phyloP scores from a whole-genome alignment of 495 filamentous ascomycete species.

The Xylaria cubensis region DNA sequence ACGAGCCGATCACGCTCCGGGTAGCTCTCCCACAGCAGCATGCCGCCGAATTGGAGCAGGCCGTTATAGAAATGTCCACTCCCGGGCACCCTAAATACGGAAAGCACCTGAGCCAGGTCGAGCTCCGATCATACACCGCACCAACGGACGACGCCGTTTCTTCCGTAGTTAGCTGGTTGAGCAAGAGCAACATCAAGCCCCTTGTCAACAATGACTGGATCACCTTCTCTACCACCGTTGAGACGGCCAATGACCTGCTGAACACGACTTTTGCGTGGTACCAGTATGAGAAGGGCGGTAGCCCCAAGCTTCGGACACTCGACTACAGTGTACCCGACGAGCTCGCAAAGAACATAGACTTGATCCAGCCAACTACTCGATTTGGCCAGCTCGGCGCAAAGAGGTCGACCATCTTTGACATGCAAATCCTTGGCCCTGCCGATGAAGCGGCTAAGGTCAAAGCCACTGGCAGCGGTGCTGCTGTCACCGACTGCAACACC shows the following conservation, averaged over 20 bases:
- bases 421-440: slow-evolving; percentile 39
- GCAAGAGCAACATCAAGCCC: slow-evolving; percentile 48
- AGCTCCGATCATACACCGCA: slow-evolving; percentile 54
- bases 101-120: slow-evolving; percentile 52
- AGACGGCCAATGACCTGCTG: slow-evolving; percentile 57
- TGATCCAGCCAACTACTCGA: slow-evolving; percentile 66
- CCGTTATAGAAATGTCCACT: slow-evolving; percentile 56
- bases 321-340: slow-evolving; percentile 64
- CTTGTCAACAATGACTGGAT: slow-evolving; percentile 53
- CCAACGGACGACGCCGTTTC: slow-evolving; percentile 48
- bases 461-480: slow-evolving; percentile 1
- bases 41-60: slow-evolving; percentile 56
- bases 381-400: slow-evolving; percentile 50
- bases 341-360: slow-evolving; percentile 57
- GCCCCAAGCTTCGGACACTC: slow-evolving; percentile 58
- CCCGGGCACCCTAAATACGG: slow-evolving; percentile 58
- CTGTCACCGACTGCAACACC: slow-evolving; percentile 50
- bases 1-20: slow-evolving; percentile 44
- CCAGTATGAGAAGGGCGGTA: slow-evolving; percentile 36
- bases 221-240: slow-evolving; percentile 57
- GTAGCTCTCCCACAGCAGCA: slow-evolving; percentile 57
- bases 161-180: slow-evolving; percentile 53
- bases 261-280: slow-evolving; percentile 57
- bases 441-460: slow-evolving; percentile 29
- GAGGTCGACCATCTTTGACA: slow-evolving; percentile 42